Conservation (phyloP, 305 asterid genomes). For the Withania somnifera region DNA sequence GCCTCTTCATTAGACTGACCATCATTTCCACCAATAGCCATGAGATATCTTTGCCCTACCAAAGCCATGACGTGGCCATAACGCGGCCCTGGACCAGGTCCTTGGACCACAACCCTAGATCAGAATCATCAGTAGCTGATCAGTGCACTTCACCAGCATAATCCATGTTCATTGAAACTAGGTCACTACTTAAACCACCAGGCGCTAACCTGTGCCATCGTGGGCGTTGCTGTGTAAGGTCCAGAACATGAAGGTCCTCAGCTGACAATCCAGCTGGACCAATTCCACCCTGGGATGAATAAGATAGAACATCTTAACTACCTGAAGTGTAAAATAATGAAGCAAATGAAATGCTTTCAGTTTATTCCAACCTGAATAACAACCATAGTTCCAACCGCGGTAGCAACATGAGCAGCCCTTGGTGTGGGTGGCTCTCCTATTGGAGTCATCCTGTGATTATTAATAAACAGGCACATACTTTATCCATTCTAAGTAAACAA, state of each 20-base stretch:
- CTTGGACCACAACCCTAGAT: constrained; percentile 93
- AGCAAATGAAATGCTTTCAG: not conserved
- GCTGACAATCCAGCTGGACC: constrained; percentile 99
- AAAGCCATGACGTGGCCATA: constrained; percentile 99
- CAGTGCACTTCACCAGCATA: not conserved
- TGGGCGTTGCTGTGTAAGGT: constrained; percentile 92
- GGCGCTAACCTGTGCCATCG: constrained; percentile 87
- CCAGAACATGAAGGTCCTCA: constrained; percentile 98
- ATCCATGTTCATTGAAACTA: constrained; percentile 2
- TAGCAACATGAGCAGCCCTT: constrained; percentile 98
- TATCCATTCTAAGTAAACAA: not conserved
- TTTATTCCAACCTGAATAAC: constrained; percentile 75
- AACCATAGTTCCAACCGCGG: constrained; percentile 98
- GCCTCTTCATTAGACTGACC: constrained; percentile 36
- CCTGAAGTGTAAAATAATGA: not conserved
- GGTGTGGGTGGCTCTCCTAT: constrained; percentile 99
- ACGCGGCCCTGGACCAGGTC: constrained; percentile 99
- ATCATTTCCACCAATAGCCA: constrained; percentile 99
- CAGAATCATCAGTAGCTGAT: constrained; percentile 5
- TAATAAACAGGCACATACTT: constrained; percentile 7
- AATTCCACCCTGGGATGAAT: constrained; percentile 75
- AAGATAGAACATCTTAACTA: constrained; percentile 5
- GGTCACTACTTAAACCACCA: not conserved
- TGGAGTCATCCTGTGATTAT: constrained; percentile 62
- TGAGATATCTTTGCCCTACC: constrained; percentile 98